Evolutionary conservation across 805 yeast genomes (phyloP).

Genomic region (Yarrowia divulgata): DNA sequence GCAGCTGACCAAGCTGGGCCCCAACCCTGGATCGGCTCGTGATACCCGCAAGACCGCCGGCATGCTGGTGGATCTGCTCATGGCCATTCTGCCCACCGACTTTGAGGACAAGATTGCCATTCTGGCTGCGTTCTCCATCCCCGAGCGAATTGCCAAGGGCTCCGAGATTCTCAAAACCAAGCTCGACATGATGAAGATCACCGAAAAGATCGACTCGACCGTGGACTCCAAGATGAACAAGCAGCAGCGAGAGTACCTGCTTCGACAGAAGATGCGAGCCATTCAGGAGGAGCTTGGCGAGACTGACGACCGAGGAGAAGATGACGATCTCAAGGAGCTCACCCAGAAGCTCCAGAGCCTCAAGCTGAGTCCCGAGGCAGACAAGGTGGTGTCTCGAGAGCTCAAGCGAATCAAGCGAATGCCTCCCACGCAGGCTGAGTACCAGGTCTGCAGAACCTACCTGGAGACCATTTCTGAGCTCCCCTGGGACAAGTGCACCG

Average conservation of each 20-base stretch:
- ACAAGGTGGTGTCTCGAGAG: constrained; percentile 51
- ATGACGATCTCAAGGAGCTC: constrained; percentile 50
- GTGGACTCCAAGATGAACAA: constrained; percentile 41
- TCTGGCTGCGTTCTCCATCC: constrained; percentile 46
- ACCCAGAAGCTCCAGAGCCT: constrained; percentile 45
- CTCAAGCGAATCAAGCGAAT: constrained; percentile 51
- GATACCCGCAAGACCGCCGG: constrained; percentile 46
- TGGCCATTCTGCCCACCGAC: constrained; percentile 50
- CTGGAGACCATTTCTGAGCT: constrained; percentile 53
- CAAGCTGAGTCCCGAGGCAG: constrained; percentile 50
- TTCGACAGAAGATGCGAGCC: constrained; percentile 46
- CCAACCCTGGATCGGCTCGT: constrained; percentile 15
- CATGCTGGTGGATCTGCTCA: constrained; percentile 50
- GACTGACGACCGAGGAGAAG: constrained; percentile 47
- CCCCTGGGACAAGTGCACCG: constrained; percentile 51
- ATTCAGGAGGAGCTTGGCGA: constrained; percentile 46
- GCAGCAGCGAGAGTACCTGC: constrained; percentile 47
- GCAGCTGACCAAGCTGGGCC: constrained; percentile 39
- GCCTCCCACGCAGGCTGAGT: constrained; percentile 54
- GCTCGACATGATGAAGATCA: constrained; percentile 39
- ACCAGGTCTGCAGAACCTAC: constrained; percentile 54
- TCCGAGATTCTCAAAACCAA: constrained; percentile 42
- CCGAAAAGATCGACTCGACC: constrained; percentile 38
- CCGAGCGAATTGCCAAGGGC: constrained; percentile 46
- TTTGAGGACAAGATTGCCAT: constrained; percentile 47